Evolutionary conservation across 768 basidiomycete genomes (phyloP).

Genomic region (Mycena leptocephala): DNA sequence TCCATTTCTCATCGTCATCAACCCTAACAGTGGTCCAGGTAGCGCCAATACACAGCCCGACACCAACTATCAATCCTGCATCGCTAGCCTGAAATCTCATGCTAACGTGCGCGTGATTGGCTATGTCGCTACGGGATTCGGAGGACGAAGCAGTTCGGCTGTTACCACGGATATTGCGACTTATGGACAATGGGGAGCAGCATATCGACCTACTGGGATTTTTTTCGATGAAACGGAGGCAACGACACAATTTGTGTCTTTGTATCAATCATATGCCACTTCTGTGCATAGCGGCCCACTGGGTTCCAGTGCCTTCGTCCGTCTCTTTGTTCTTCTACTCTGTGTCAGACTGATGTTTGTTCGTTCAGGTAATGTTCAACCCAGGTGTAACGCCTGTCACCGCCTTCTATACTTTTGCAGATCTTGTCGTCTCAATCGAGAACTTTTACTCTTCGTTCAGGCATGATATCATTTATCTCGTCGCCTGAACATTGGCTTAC

Average conservation of each 20-base stretch:
- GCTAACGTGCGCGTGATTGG: constrained; percentile 50
- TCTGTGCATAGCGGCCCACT: constrained; percentile 27
- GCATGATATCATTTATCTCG: constrained; percentile 31
- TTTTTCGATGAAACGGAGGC: constrained; percentile 54
- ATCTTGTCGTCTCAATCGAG: constrained; percentile 50
- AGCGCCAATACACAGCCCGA: constrained; percentile 44
- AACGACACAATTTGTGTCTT: constrained; percentile 29
- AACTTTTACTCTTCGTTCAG: constrained; percentile 46
- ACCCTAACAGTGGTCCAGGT: constrained; percentile 52
- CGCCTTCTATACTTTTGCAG: constrained; percentile 43
- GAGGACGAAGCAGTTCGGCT: constrained; percentile 34
- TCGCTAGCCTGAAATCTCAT: constrained; percentile 36
- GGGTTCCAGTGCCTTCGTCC: background rate
- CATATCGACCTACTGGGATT: constrained; percentile 52
- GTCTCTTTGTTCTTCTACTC: background rate
- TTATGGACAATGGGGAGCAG: constrained; percentile 47
- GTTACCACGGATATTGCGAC: constrained; percentile 48
- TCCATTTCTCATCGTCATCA: constrained; percentile 49
- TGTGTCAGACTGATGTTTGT: background rate
- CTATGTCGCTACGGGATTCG: constrained; percentile 49
- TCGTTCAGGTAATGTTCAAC: constrained; percentile 46
- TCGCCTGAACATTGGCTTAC: background rate
- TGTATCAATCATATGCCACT: constrained; percentile 43
- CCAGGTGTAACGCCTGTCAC: constrained; percentile 41
- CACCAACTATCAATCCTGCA: constrained; percentile 48